phyloP scores from a whole-genome alignment of 2,329 filamentous ascomycete genomes.

The Xylariaceae sp. region DNA sequence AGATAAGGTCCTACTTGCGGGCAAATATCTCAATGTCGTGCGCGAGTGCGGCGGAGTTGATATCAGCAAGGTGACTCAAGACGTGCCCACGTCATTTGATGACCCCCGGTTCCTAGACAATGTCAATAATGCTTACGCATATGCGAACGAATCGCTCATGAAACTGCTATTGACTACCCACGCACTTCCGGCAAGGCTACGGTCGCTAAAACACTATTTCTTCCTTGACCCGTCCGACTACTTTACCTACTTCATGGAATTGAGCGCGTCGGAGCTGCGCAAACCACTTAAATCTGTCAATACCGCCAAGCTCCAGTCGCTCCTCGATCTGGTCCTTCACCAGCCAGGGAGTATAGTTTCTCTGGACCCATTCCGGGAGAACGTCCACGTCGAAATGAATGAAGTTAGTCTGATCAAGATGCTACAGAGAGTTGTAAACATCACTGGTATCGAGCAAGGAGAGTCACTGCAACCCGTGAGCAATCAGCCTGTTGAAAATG shows the following conservation, averaged over 20 bases:
- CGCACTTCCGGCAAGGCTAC: constrained; percentile 77
- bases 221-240: constrained; percentile 98
- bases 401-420: constrained; percentile 89
- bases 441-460: constrained; percentile 90
- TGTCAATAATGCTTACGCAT: constrained; percentile 89
- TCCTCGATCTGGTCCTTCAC: constrained; percentile 93
- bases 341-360: constrained; percentile 93
- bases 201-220: constrained; percentile 97
- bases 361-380: constrained; percentile 95
- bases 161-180: constrained; percentile 89
- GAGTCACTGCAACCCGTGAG: constrained; percentile 72
- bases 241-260: constrained; percentile 95
- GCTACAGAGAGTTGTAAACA: constrained; percentile 92
- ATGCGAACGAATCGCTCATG: constrained; percentile 91
- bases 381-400: constrained; percentile 97
- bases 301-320: constrained; percentile 84
- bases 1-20: constrained; percentile 89
- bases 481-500: constrained; percentile 65
- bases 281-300: constrained; percentile 89
- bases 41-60: constrained; percentile 95
- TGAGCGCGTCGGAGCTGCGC: constrained; percentile 81
- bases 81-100: constrained; percentile 89
- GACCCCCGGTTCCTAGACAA: constrained; percentile 91
- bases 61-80: constrained; percentile 79
- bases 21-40: constrained; percentile 97